Conservation (phyloP, 116 monocot genomes). For the Iris pallida region DNA sequence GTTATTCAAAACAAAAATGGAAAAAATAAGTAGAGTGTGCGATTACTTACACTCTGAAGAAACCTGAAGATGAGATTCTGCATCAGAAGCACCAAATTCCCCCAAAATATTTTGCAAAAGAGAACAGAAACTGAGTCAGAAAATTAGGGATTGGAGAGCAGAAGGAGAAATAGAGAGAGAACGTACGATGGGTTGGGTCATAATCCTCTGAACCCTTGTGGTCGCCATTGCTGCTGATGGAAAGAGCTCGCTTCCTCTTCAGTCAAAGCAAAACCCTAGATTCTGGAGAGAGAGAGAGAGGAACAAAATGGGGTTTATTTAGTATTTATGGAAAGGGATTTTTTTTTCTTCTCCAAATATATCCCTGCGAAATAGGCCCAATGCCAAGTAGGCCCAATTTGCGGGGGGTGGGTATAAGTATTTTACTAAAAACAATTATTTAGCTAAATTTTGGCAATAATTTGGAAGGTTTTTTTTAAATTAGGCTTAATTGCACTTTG, state of each 20-base stretch:
- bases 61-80: constrained; percentile 68
- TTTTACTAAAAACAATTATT: too few relatives aligned
- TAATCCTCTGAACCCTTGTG: constrained; percentile 57
- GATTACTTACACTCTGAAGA: constrained; percentile 43
- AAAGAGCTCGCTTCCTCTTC: not conserved
- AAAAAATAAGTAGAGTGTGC: constrained; percentile 3
- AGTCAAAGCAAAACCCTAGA: too few relatives aligned
- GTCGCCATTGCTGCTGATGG: constrained; percentile 43
- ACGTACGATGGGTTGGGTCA: constrained; percentile 59
- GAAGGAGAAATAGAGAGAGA: not conserved
- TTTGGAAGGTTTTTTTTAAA: too few relatives aligned
- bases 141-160: not conserved
- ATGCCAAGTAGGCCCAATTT: too few relatives aligned
- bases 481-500: too few relatives aligned
- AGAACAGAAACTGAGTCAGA: not conserved
- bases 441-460: too few relatives aligned
- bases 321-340: too few relatives aligned
- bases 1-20: not conserved
- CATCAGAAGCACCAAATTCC: constrained; percentile 2
- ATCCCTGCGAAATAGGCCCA: too few relatives aligned
- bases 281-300: too few relatives aligned
- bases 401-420: too few relatives aligned
- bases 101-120: not conserved
- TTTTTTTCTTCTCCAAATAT: too few relatives aligned
- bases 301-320: too few relatives aligned